phyloP scores from a whole-genome alignment of 352 stramenopile genomes.

The Phytophthora cactorum region DNA sequence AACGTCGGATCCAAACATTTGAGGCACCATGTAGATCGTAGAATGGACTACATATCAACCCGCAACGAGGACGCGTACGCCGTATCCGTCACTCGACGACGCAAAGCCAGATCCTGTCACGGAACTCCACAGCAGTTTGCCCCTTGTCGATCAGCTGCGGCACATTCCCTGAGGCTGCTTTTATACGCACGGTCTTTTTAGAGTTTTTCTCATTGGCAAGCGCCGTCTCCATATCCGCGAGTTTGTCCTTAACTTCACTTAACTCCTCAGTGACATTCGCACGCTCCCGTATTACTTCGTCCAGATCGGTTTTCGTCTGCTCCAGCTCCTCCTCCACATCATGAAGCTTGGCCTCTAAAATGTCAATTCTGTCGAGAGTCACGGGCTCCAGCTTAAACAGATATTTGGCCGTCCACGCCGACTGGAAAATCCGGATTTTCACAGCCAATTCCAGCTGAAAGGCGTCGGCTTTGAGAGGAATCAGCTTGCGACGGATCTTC shows the following conservation, averaged over 20 bases:
- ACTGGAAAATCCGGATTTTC: slow-evolving; percentile 15
- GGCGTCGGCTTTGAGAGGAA: not conserved
- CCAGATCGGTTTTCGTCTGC: not conserved
- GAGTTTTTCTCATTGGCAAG: not conserved
- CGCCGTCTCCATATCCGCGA: not conserved
- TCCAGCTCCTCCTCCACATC: slow-evolving; percentile 8
- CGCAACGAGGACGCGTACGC: not conserved
- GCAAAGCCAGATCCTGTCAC: not conserved
- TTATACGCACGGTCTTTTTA: not conserved
- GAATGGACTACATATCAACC: slow-evolving; percentile 1
- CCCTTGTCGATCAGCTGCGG: slow-evolving; percentile 6
- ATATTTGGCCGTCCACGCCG: slow-evolving; percentile 15
- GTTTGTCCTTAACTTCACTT: slow-evolving; percentile 3
- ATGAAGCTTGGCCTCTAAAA: slow-evolving; percentile 13
- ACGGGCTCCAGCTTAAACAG: slow-evolving; percentile 7
- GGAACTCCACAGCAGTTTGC: not conserved
- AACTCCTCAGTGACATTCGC: not conserved
- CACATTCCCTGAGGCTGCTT: slow-evolving; percentile 1
- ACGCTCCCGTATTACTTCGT: not conserved
- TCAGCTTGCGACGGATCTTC: slow-evolving; percentile 1
- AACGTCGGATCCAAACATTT: not conserved
- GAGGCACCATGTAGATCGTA: slow-evolving; percentile 1
- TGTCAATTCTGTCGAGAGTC: slow-evolving; percentile 10
- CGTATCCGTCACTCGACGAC: not conserved
- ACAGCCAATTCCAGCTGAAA: slow-evolving; percentile 4